Percentiles rank a stretch among this genome's conserved stretches.
Conservation (phyloP, 1,284 basidiomycete species). For the Heterobasidion parviporum region DNA sequence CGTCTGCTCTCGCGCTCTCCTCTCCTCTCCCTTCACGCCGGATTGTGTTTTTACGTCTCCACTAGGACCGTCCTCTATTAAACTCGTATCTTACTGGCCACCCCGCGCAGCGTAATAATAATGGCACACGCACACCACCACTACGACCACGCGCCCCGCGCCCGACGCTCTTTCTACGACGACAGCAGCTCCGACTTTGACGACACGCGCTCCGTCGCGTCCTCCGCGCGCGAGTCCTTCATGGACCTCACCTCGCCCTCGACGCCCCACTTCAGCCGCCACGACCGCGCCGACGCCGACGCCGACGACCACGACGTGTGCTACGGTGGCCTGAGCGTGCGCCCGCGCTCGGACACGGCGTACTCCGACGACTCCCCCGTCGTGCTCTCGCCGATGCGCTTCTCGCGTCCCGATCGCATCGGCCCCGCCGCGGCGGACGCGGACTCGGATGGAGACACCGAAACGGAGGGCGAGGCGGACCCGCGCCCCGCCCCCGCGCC, state of each 20-base stretch:
- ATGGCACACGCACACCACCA: too few relatives aligned
- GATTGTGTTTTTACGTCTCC: too few relatives aligned
- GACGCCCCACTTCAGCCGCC: neutral
- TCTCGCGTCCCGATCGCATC: neutral
- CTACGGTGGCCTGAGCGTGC: neutral
- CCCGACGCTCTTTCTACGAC: neutral
- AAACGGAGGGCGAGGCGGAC: neutral
- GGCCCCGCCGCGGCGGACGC: neutral
- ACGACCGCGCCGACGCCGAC: neutral
- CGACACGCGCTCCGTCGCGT: constrained; percentile 10
- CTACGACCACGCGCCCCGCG: too few relatives aligned
- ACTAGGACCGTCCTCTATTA: too few relatives aligned
- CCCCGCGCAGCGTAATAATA: too few relatives aligned
- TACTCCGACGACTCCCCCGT: neutral
- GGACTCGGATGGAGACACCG: constrained; percentile 4
- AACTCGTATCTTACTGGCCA: too few relatives aligned
- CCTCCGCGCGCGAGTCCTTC: constrained; percentile 38
- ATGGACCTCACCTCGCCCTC: constrained; percentile 44
- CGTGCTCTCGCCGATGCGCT: neutral
- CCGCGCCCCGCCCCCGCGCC: neutral
- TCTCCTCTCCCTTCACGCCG: too few relatives aligned
- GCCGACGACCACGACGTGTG: constrained; percentile 4
- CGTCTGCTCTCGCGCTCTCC: too few relatives aligned
- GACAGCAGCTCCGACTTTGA: constrained; percentile 1
- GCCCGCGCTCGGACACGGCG: neutral